Evolutionary conservation across 2,329 filamentous ascomycete genomes (phyloP).

Genomic region (Ascochyta rabiei): DNA sequence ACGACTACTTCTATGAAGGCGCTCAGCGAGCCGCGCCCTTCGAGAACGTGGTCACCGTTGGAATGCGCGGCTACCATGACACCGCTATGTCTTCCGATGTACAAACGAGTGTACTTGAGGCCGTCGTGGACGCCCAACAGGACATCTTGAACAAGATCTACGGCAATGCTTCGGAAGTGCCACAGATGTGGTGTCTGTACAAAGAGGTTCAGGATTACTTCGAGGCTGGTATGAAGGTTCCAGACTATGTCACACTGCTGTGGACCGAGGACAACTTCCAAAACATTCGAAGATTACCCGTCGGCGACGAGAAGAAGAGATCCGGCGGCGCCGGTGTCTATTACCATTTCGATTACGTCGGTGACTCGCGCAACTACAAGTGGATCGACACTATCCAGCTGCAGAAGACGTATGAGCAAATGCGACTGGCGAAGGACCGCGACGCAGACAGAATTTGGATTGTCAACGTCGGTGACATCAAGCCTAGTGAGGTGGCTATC

Average conservation of each 20-base stretch:
- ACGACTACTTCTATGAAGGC: conserved; percentile 71
- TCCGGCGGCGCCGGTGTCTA: conserved; percentile 70
- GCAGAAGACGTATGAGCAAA: conserved; percentile 69
- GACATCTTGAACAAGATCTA: conserved; percentile 64
- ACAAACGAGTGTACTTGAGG: conserved; percentile 65
- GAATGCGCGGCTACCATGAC: conserved; percentile 74
- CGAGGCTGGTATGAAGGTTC: conserved; percentile 65
- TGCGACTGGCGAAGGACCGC: conserved; percentile 66
- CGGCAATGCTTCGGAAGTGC: conserved; percentile 59
- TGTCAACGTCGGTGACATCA: conserved; percentile 71
- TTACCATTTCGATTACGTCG: conserved; percentile 70
- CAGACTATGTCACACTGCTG: conserved; percentile 70
- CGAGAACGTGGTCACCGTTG: conserved; percentile 68
- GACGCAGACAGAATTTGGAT: conserved; percentile 68
- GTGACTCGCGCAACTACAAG: conserved; percentile 63
- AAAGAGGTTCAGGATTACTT: conserved; percentile 76
- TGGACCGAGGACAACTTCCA: conserved; percentile 76
- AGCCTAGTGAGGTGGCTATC: conserved; percentile 69
- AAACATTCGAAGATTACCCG: conserved; percentile 67
- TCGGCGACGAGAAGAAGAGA: conserved; percentile 64
- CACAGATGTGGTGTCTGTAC: conserved; percentile 76
- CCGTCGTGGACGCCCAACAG: conserved; percentile 66
- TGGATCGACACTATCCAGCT: conserved; percentile 70
- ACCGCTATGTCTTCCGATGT: conserved; percentile 64
- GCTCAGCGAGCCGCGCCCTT: conserved; percentile 69